A percentile compares a stretch with the other conserved stretches of the same genome.
Conservation (phyloP, 306 rosid genomes). For the Boehmeria nivea region DNA sequence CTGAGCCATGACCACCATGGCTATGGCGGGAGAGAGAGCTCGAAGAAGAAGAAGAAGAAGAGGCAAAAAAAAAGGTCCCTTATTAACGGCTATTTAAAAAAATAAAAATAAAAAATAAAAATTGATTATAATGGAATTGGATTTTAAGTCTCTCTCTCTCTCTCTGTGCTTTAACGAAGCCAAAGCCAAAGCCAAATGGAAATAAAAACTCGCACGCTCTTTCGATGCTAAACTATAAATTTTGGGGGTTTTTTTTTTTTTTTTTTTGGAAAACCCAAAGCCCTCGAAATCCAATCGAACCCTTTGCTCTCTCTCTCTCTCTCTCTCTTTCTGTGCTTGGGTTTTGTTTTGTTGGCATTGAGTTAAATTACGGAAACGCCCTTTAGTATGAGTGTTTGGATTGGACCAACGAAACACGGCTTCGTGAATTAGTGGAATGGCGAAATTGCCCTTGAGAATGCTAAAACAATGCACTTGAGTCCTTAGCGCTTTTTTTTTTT, state of each 20-base stretch:
- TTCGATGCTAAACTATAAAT: neutral
- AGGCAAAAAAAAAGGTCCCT: slow-evolving; percentile 25
- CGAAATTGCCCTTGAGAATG: neutral
- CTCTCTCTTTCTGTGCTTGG: slow-evolving; percentile 9
- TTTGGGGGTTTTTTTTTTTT: slow-evolving; percentile 15
- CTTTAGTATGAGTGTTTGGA: neutral
- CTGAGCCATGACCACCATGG: slow-evolving; percentile 71
- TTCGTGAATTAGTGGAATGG: neutral
- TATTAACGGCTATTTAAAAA: slow-evolving; percentile 38
- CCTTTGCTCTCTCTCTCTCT: slow-evolving; percentile 13
- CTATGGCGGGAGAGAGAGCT: slow-evolving; percentile 45
- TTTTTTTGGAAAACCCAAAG: too few relatives aligned
- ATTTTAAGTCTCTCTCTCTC: neutral
- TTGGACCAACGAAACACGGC: slow-evolving; percentile 33
- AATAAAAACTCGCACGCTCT: slow-evolving; percentile 12
- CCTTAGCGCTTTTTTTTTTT: neutral
- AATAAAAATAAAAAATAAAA: neutral
- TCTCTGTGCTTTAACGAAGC: slow-evolving; percentile 9
- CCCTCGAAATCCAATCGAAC: too few relatives aligned
- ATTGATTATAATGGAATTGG: neutral
- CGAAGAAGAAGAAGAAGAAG: neutral
- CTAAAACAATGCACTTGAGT: neutral
- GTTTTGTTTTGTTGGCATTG: slow-evolving; percentile 11
- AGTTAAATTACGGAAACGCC: slow-evolving; percentile 1
- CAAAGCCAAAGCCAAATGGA: too few relatives aligned